These are phyloP conservation scores for Vitis hybrid DNA, from an alignment of 177 flowering plant genomes.

Conservation along the genomic window DNA sequence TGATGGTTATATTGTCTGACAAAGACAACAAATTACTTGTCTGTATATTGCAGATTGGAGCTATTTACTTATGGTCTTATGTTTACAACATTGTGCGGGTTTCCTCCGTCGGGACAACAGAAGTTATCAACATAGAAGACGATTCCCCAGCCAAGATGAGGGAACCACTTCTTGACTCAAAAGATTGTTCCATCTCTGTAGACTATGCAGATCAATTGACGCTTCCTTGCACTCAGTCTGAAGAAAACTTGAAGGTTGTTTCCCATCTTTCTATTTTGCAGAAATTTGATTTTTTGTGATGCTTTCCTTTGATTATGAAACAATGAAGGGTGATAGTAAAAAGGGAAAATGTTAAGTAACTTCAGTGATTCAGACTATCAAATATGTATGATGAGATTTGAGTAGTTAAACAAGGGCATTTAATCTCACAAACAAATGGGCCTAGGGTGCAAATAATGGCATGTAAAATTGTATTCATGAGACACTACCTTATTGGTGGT, in stretches of 20 bases:
- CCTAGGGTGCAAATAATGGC: too few relatives aligned
- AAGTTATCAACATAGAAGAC: slow-evolving; percentile 17
- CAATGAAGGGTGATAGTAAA: too few relatives aligned
- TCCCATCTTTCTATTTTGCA: not conserved
- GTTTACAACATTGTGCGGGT: slow-evolving; percentile 60
- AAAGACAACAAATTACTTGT: not conserved
- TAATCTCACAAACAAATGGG: too few relatives aligned
- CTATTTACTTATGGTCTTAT: slow-evolving; percentile 65
- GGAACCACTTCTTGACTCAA: slow-evolving; percentile 31
- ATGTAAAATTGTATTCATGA: too few relatives aligned
- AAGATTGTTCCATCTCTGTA: slow-evolving; percentile 12
- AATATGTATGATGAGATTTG: too few relatives aligned
- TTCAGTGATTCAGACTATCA: too few relatives aligned
- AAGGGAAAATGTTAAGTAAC: too few relatives aligned
- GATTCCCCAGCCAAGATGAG: slow-evolving; percentile 6
- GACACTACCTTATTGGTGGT: too few relatives aligned
- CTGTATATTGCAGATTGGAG: slow-evolving; percentile 46
- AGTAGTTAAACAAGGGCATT: too few relatives aligned
- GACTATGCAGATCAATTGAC: slow-evolving; percentile 14
- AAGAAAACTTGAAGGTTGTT: slow-evolving; percentile 21
- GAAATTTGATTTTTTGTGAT: too few relatives aligned
- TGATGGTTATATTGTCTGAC: not conserved
- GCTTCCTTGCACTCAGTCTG: slow-evolving; percentile 13
- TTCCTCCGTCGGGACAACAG: slow-evolving; percentile 20
- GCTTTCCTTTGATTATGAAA: too few relatives aligned